Evolutionary conservation across 2,329 filamentous ascomycete species (phyloP).

Genomic region (Xylogone sp.): DNA sequence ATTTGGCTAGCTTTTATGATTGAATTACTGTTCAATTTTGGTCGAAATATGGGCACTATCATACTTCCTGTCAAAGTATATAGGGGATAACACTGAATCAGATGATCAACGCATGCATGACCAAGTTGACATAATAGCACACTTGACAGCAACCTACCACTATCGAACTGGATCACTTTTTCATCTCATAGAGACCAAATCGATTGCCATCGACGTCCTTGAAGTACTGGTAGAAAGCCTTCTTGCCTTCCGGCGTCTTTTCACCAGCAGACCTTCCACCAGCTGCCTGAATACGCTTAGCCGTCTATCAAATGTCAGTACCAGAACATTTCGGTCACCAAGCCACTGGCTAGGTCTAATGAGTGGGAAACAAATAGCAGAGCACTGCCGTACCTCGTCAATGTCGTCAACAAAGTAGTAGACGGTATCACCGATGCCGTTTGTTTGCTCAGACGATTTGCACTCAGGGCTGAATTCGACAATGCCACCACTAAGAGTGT

Average conservation of each 20-base stretch:
- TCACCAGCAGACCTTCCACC: conserved; percentile 7
- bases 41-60: no score
- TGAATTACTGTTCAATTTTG: no score
- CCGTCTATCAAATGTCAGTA: neutral
- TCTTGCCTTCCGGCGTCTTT: conserved; percentile 9
- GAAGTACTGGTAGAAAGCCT: conserved; percentile 11
- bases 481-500: conserved; percentile 2
- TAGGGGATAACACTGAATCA: no score
- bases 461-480: neutral
- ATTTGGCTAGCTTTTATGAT: no score
- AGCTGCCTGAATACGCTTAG: conserved; percentile 5
- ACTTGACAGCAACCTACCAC: no score
- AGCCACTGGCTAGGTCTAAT: no score
- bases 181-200: conserved; percentile 9
- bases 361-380: no score
- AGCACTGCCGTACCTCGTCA: conserved; percentile 1
- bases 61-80: no score
- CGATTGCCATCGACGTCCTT: conserved; percentile 11
- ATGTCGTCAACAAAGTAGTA: conserved; percentile 10
- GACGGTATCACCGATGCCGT: conserved; percentile 8
- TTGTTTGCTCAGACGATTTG: conserved; percentile 3
- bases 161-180: neutral
- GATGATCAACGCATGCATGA: no score
- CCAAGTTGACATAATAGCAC: no score
- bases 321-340: no score